These are phyloP conservation scores for Pythium grandisporangium DNA, from an alignment of 352 stramenopile species.

Conservation along the genomic window DNA sequence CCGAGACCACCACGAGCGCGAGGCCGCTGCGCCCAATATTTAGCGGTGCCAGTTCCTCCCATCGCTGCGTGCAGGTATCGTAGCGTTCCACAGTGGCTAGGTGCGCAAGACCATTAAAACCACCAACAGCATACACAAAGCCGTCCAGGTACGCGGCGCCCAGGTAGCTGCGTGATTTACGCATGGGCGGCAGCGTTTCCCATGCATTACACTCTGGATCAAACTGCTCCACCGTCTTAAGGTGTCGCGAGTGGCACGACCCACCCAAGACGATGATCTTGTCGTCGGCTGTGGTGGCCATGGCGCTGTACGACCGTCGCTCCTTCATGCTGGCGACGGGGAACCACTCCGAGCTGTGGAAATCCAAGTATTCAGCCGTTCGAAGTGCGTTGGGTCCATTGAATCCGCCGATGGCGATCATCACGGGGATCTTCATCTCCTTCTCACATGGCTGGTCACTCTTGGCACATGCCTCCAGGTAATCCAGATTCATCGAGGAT, in stretches of 20 bases:
- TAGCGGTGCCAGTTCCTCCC: conserved; percentile 43
- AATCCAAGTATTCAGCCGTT: conserved; percentile 59
- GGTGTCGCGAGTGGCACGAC: conserved; percentile 40
- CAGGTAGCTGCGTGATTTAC: conserved; percentile 49
- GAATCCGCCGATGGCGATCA: conserved; percentile 66
- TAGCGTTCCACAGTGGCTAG: conserved; percentile 48
- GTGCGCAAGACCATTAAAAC: conserved; percentile 64
- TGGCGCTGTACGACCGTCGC: conserved; percentile 51
- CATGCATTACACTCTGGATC: conserved; percentile 46
- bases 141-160: conserved; percentile 30
- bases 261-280: conserved; percentile 56
- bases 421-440: conserved; percentile 26
- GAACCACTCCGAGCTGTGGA: conserved; percentile 50
- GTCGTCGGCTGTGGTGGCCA: conserved; percentile 32
- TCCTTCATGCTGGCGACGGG: conserved; percentile 35
- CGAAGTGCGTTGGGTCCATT: conserved; percentile 46
- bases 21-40: conserved; percentile 47
- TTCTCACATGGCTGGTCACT: background rate
- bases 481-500: too few relatives aligned
- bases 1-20: conserved; percentile 33
- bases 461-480: background rate
- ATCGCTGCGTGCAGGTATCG: conserved; percentile 25
- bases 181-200: conserved; percentile 42
- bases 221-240: conserved; percentile 48
- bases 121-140: conserved; percentile 55